A percentile compares a stretch with the other conserved stretches of the same genome.
Evolutionary conservation across 495 filamentous ascomycete genomes (phyloP).

Genomic region (Penicillium psychrofluorescens): DNA sequence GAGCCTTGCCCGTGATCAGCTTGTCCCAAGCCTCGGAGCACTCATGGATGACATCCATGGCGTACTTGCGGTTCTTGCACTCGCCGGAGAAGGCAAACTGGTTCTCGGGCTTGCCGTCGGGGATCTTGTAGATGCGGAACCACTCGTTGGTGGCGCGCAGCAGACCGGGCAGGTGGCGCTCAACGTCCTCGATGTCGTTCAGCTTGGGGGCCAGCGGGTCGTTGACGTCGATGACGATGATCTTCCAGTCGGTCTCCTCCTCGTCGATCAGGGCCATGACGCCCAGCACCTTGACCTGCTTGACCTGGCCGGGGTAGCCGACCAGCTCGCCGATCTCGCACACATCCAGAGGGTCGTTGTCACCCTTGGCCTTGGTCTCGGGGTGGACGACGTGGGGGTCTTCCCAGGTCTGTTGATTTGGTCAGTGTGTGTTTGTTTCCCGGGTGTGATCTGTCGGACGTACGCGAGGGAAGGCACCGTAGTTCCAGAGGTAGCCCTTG

Average conservation of each 20-base stretch:
- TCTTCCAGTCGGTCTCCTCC: constrained; percentile 99
- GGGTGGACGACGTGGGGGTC: constrained; percentile 92
- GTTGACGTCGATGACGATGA: constrained; percentile 98
- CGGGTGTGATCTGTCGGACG: constrained; percentile 7
- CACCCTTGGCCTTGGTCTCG: constrained; percentile 99
- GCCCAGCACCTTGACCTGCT: constrained; percentile 98
- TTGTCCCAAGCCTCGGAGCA: constrained; percentile 96
- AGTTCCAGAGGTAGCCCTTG: constrained; percentile 99
- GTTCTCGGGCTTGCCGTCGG: constrained; percentile 99
- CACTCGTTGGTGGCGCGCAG: constrained; percentile 98
- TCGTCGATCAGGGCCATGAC: constrained; percentile 99
- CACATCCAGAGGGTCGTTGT: constrained; percentile 98
- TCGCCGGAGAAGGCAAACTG: constrained; percentile 99
- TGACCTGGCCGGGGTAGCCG: constrained; percentile 89
- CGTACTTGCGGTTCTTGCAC: constrained; percentile 99
- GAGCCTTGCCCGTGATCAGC: constrained; percentile 81
- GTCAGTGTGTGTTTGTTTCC: constrained; percentile 4
- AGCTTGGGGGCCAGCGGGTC: constrained; percentile 94
- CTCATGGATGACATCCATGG: constrained; percentile 88
- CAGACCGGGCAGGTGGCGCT: constrained; percentile 94
- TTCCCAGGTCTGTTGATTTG: constrained; percentile 80
- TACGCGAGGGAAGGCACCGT: constrained; percentile 97
- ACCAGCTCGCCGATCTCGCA: constrained; percentile 99
- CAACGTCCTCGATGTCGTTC: constrained; percentile 98
- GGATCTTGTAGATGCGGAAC: constrained; percentile 99